These are phyloP conservation scores for Neocucurbitaria cava DNA, from an alignment of 2,329 filamentous ascomycete species.

Conservation along the genomic window DNA sequence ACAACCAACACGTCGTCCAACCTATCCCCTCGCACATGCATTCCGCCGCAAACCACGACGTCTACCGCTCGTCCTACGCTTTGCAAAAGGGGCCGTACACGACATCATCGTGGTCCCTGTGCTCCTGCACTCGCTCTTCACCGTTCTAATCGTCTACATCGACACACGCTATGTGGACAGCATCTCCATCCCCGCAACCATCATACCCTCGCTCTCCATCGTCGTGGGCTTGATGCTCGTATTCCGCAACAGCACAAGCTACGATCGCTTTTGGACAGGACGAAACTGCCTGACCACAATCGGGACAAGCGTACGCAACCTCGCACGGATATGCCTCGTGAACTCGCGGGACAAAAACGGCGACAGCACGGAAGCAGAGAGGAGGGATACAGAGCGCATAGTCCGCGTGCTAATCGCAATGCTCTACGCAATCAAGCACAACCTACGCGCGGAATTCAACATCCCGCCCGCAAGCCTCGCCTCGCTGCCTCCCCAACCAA, in stretches of 20 bases:
- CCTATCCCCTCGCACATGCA: conserved; percentile 55
- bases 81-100: conserved; percentile 70
- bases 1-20: conserved; percentile 41
- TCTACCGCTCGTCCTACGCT: conserved; percentile 69
- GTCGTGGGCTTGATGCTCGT: conserved; percentile 73
- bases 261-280: conserved; percentile 70
- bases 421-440: conserved; percentile 69
- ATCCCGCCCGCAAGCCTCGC: conserved; percentile 49
- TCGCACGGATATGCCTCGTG: conserved; percentile 63
- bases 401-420: conserved; percentile 67
- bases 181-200: conserved; percentile 64
- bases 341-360: conserved; percentile 47
- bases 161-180: conserved; percentile 58
- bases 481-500: conserved; percentile 21
- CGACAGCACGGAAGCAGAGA: conserved; percentile 49
- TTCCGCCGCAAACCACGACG: conserved; percentile 58
- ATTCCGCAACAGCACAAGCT: conserved; percentile 69
- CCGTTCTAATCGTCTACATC: conserved; percentile 64
- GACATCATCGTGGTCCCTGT: conserved; percentile 64
- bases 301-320: conserved; percentile 65
- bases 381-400: conserved; percentile 64
- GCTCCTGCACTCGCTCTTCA: conserved; percentile 63
- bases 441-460: conserved; percentile 66
- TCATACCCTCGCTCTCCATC: conserved; percentile 69
- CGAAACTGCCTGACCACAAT: conserved; percentile 64